Evolutionary conservation across 2,329 filamentous ascomycete genomes (phyloP), one percentile per base, ranked within the genome.

Genomic region (Periconia sp.): DNA sequence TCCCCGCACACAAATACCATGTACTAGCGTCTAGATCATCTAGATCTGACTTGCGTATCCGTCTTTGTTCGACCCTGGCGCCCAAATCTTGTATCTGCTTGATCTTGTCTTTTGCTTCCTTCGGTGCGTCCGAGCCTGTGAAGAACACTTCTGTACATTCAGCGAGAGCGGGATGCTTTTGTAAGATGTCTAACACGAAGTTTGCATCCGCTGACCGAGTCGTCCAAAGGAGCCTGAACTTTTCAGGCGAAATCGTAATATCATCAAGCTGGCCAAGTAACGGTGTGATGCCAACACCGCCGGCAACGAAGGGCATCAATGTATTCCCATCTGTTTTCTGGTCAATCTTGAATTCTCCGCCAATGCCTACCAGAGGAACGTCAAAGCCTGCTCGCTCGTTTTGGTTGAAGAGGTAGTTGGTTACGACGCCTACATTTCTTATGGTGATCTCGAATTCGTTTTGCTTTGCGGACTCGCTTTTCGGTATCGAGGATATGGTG

Each of bases 201-300:
- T 74, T 74, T 1, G 88, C 41, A 66, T 95, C 90, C 3, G 74
- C 76, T 0, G 68, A 65, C 5, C 78, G 74, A 4, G 92, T 54
- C 2, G 82, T 85, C 90, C 89, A 95, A 1, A 90, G 73, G 4
- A 94, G 62, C 18, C 58, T 70, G 25, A 94, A 62, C 3, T 65
- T 32, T 2, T 33, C 40, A 1, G 51, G 43, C 0, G 23, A 12
- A 2, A 58, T 3, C 26, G 48, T 19, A 0, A 63, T 32, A 5
- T 21, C 30, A 44, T 74, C 66, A 1, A 89, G 61, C 55, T 89
- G 87, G 0, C 84, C 83, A n/a, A 95, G 73, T 3, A 94, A 56
- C 2, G 90, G 90, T 19, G 90, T 95, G 48, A 95, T 89, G 0
- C 90, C 90, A 5, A 95, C 87, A 3, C 90, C 90, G 0, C 82